Conservation (phyloP, 2,329 filamentous ascomycete species). For the Pezicula rhizophila region DNA sequence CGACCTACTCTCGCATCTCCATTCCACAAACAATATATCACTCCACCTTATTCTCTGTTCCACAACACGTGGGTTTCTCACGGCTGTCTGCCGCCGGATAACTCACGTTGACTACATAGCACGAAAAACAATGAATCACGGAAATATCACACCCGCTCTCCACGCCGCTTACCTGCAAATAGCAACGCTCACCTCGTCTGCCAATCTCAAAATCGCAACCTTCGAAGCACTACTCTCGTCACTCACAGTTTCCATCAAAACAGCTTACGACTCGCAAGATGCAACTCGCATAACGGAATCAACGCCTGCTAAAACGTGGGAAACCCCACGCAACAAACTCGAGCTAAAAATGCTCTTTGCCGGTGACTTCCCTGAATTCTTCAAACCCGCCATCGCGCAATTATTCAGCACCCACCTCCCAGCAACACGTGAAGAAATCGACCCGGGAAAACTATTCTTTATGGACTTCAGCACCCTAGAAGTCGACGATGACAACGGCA, state of each 20-base stretch:
- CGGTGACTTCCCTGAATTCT: conserved; percentile 23
- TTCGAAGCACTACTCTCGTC: conserved; percentile 24
- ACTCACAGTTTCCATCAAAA: conserved; percentile 20
- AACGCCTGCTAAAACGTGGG: conserved; percentile 9
- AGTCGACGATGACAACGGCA: conserved; percentile 22
- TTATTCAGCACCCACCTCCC: conserved; percentile 21
- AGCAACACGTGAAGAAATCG: conserved; percentile 23
- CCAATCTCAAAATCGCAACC: conserved; percentile 24
- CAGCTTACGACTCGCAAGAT: conserved; percentile 16
- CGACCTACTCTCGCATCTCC: conserved; percentile 46
- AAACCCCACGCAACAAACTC: conserved; percentile 21
- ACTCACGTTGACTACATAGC: conserved; percentile 44
- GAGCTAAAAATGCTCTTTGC: conserved; percentile 28
- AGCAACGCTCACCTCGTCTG: conserved; percentile 20
- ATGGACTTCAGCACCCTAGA: conserved; percentile 27
- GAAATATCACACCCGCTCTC: conserved; percentile 13
- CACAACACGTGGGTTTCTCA: conserved; percentile 66
- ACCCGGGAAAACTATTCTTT: conserved; percentile 27
- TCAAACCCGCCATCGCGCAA: conserved; percentile 25
- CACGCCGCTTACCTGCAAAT: conserved; percentile 25
- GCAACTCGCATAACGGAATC: conserved; percentile 8
- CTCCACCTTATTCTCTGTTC: conserved; percentile 66
- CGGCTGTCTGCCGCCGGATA: conserved; percentile 61
- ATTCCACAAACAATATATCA: conserved; percentile 49
- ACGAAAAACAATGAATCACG: conserved; percentile 20